Evolutionary conservation across 139 green algal genomes (phyloP).

Genomic region (Coelastrella sp.): DNA sequence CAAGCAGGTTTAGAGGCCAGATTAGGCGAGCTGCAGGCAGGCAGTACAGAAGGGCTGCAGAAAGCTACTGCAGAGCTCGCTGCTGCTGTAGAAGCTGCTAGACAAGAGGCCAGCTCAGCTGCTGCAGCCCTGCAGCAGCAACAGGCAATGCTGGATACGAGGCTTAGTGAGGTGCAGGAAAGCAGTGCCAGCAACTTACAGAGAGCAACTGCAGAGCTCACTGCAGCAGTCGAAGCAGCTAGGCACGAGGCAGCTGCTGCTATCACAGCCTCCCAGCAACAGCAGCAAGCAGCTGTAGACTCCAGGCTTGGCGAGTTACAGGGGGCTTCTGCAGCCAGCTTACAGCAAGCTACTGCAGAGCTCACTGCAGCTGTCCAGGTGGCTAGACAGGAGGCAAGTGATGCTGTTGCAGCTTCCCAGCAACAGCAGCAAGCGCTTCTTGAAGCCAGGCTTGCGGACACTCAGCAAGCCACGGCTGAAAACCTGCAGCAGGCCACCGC

Average conservation of each 20-base stretch:
- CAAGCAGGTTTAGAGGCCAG: not conserved
- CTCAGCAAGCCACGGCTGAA: not conserved
- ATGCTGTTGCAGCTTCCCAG: not conserved
- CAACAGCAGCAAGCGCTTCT: not conserved
- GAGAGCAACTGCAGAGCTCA: not conserved
- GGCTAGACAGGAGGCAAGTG: not conserved
- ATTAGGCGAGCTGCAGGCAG: not conserved
- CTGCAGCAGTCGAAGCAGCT: not conserved
- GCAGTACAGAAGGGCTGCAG: not conserved
- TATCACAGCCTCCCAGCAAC: not conserved
- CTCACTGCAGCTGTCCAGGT: not conserved
- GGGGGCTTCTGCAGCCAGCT: not conserved
- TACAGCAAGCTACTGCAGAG: not conserved
- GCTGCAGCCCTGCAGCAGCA: not conserved
- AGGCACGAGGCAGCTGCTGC: not conserved
- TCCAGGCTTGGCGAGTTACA: not conserved
- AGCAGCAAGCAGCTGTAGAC: not conserved
- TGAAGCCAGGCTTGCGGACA: not conserved
- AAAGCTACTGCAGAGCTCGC: not conserved
- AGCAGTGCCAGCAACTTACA: not conserved
- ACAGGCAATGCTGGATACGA: not conserved
- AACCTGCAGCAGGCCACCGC: not conserved
- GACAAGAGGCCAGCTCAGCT: not conserved
- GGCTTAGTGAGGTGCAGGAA: not conserved
- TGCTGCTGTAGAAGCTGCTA: slow-evolving; percentile 5